Evolutionary conservation across 768 basidiomycete genomes (phyloP), one percentile per base, ranked within the genome.

Genomic region (Lactarius psammicola): DNA sequence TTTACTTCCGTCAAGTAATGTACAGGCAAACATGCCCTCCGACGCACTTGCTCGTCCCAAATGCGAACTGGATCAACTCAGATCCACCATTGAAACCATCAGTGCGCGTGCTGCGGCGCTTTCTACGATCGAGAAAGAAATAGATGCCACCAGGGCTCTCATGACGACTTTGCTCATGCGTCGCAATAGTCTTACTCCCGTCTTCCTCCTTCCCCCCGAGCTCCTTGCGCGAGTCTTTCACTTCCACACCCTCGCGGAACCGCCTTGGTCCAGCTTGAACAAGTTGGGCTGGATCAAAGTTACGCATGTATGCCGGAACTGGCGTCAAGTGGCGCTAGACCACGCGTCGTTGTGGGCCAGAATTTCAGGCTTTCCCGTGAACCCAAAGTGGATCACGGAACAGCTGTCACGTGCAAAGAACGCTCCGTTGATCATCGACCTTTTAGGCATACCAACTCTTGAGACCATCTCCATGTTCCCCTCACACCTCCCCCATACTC

Each of bases 281-380:
- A 31, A 28, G 15, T 54, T 66, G 26, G 65, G 65, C 46, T 66
- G 65, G 65, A 66, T 66, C 18, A n/a, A 0, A 4, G 57, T 33
- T 18, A 68, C 68, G 13, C 68, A 68, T 36, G 68, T 68, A 13
- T 68, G 68, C 42, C 65, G 36, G 18, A 51, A 59, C 42, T 68
- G 68, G 68, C 65, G 65, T 36, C 55, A 61, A 9, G 51, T 65
- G 17, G 65, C 68, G n/a, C 33, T 69, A 23, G 60, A 44, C 18
- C 56, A 69, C 4, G 44, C 65, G 13, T 40, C 30, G 4, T 40
- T 63, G 30, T 67, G 68, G 68, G 40, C 46, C 51, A 46, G 44
- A 9, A 44, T 68, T 51, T 23, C 26, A 5, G 49, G 65, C 1
- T 11, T 55, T 20, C 33, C 40, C 9, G 1, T 30, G 7, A 36